Conservation (phyloP, 495 filamentous ascomycete species). For the Xylaria palmicola region DNA sequence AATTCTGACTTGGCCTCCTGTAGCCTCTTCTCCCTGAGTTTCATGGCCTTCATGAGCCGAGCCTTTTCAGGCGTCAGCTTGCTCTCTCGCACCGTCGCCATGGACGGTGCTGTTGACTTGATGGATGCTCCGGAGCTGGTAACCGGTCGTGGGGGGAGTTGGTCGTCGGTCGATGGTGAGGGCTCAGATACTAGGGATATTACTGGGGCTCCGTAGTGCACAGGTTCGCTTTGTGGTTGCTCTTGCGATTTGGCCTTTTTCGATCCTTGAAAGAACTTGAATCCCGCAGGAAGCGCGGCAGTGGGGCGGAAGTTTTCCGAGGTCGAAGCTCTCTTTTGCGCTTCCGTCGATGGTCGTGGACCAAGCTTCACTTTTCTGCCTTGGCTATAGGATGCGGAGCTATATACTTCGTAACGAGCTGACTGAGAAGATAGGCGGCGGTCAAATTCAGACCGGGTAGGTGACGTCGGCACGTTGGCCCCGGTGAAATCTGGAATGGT, state of each 20-base stretch:
- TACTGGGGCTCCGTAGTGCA: slow-evolving; percentile 15
- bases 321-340: slow-evolving; percentile 62
- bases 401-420: slow-evolving; percentile 63
- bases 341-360: slow-evolving; percentile 75
- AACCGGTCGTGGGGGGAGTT: slow-evolving; percentile 42
- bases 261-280: slow-evolving; percentile 47
- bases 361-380: slow-evolving; percentile 80
- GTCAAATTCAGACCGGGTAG: slow-evolving; percentile 36
- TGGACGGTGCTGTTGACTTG: slow-evolving; percentile 40
- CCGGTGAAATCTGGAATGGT: slow-evolving; percentile 43
- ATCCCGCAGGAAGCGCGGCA: slow-evolving; percentile 62
- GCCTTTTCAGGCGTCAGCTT: slow-evolving; percentile 85
- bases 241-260: slow-evolving; percentile 42
- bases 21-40: slow-evolving; percentile 77
- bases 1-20: slow-evolving; percentile 40
- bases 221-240: slow-evolving; percentile 25
- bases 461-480: slow-evolving; percentile 35
- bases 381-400: slow-evolving; percentile 50
- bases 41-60: slow-evolving; percentile 88
- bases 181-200: slow-evolving; percentile 24
- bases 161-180: slow-evolving; percentile 32
- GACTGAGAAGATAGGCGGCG: slow-evolving; percentile 64
- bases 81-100: slow-evolving; percentile 48
- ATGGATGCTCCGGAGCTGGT: slow-evolving; percentile 54
- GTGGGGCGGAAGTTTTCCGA: slow-evolving; percentile 65